A percentile compares a stretch with the other conserved stretches of the same genome.
Evolutionary conservation across 305 asterid genomes (phyloP).

Genomic region (Solanum hybrid): DNA sequence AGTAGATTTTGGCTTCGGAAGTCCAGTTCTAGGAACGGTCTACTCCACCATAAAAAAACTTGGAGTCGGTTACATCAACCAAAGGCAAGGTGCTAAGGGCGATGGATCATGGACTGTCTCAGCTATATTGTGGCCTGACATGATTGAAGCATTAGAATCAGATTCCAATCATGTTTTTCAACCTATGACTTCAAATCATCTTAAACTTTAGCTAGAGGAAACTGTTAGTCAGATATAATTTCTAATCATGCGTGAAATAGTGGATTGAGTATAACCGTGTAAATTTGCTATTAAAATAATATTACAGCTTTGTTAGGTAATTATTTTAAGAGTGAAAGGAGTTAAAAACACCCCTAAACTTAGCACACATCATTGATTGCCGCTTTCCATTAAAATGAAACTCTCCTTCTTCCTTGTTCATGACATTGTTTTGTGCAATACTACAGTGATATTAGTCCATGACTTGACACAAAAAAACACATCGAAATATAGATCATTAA

Average conservation of each 20-base stretch:
- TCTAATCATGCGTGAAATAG: background rate
- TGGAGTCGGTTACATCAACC: slow-evolving; percentile 57
- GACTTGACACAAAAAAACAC: background rate
- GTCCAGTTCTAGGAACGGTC: slow-evolving; percentile 42
- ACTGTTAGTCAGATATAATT: background rate
- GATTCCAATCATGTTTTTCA: slow-evolving; percentile 31
- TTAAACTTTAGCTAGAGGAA: slow-evolving; percentile 4
- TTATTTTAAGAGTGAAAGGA: background rate
- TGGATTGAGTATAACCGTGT: background rate
- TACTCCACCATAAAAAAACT: slow-evolving; percentile 39
- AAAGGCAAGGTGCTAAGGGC: slow-evolving; percentile 27
- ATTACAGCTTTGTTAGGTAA: background rate
- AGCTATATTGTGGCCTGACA: slow-evolving; percentile 46
- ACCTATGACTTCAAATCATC: slow-evolving; percentile 30
- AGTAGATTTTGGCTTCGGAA: slow-evolving; percentile 51
- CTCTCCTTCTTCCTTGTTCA: background rate
- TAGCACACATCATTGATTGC: background rate
- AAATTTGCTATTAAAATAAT: background rate
- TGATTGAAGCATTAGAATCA: slow-evolving; percentile 44
- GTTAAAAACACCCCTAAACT: background rate
- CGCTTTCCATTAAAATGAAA: background rate
- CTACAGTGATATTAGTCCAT: background rate
- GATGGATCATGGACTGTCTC: slow-evolving; percentile 57
- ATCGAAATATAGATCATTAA: background rate
- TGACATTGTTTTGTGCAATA: background rate